Conservation (phyloP, 2,329 filamentous ascomycete species). For the Penicillium glabrum region DNA sequence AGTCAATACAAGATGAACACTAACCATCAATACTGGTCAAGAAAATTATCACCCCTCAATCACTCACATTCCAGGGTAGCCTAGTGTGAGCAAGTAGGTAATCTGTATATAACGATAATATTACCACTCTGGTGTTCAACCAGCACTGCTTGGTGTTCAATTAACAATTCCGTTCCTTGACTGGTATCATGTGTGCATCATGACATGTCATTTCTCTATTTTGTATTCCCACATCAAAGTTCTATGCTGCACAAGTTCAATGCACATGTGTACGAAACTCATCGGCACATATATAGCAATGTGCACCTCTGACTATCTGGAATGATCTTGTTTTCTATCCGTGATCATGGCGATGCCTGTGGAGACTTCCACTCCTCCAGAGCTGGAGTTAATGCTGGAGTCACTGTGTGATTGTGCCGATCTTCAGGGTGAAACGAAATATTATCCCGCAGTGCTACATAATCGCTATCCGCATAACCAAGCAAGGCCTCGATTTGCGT, state of each 20-base stretch:
- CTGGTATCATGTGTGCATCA: neutral
- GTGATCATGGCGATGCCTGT: neutral
- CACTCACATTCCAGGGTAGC: no score
- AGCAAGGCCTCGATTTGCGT: slow-evolving; percentile 75
- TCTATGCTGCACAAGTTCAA: neutral
- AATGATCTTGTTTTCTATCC: neutral
- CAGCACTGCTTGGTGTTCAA: no score
- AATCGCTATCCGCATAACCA: slow-evolving; percentile 92
- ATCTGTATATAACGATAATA: no score
- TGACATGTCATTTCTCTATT: neutral
- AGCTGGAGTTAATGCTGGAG: slow-evolving; percentile 25
- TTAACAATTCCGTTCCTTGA: neutral
- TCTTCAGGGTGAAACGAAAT: slow-evolving; percentile 61
- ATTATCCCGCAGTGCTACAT: slow-evolving; percentile 85
- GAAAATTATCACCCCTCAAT: no score
- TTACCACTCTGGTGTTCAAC: no score
- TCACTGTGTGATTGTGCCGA: slow-evolving; percentile 11
- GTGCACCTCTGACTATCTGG: neutral
- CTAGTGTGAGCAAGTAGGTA: no score
- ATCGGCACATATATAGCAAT: neutral
- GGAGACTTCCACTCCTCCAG: slow-evolving; percentile 22
- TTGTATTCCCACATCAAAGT: neutral
- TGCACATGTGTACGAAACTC: neutral
- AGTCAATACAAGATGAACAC: no score
- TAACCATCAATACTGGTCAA: no score